Conservation (phyloP, 768 basidiomycete species). For the Lentinula boryana region DNA sequence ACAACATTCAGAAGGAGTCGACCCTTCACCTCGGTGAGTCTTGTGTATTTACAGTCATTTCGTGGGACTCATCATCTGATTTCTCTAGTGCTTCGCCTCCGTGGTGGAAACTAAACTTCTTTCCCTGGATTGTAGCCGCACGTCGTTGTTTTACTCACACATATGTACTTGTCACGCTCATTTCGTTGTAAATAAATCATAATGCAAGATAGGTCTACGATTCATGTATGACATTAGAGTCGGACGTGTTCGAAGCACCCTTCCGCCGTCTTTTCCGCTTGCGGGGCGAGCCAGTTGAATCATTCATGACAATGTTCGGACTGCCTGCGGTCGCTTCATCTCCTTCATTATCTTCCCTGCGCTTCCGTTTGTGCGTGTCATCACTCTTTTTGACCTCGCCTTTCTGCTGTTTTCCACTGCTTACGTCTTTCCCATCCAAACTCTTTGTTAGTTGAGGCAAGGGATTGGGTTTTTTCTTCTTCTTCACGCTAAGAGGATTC, state of each 20-base stretch:
- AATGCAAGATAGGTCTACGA: no score
- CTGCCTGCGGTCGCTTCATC: neutral
- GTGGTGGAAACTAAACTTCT: slow-evolving; percentile 57
- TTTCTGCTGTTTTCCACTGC: neutral
- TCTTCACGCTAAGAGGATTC: slow-evolving; percentile 90
- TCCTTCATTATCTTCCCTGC: slow-evolving; percentile 10
- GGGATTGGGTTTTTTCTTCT: slow-evolving; percentile 27
- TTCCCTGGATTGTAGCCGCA: slow-evolving; percentile 1
- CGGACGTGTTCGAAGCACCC: neutral
- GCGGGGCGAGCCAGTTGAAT: neutral
- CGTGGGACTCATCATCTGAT: slow-evolving; percentile 13
- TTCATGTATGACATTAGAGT: neutral
- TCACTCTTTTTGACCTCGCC: neutral
- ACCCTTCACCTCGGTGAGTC: slow-evolving; percentile 48
- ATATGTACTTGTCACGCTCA: neutral
- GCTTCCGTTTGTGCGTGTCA: slow-evolving; percentile 6
- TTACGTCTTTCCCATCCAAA: neutral
- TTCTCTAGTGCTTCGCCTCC: slow-evolving; percentile 61
- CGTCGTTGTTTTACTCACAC: neutral
- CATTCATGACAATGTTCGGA: neutral
- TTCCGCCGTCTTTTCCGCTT: neutral
- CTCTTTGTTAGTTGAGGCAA: neutral
- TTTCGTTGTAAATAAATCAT: neutral
- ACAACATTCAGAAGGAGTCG: slow-evolving; percentile 71
- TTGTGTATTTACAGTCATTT: neutral